These are phyloP conservation scores for Hymenochaete sp. DNA, from an alignment of 1,284 basidiomycete genomes.

Conservation along the genomic window DNA sequence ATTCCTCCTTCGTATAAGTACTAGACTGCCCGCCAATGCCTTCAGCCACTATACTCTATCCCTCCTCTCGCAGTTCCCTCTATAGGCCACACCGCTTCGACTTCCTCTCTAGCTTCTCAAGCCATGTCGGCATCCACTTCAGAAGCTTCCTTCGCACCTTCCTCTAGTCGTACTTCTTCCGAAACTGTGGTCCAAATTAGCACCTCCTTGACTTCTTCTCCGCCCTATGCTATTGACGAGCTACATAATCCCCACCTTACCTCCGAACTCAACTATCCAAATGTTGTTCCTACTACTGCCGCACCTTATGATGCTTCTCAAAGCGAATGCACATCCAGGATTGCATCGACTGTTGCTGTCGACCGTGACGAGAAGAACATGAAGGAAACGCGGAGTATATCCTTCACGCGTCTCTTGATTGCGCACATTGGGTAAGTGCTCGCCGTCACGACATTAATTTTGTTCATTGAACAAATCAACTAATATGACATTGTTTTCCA, in stretches of 20 bases:
- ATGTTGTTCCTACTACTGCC: too few species aligned
- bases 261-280: not conserved
- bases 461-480: too few species aligned
- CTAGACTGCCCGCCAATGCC: too few species aligned
- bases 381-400: too few species aligned
- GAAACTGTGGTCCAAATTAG: too few species aligned
- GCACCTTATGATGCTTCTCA: not conserved
- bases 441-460: slow-evolving; percentile 14
- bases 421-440: slow-evolving; percentile 27
- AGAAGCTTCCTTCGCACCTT: not conserved
- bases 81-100: not conserved
- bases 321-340: slow-evolving; percentile 11
- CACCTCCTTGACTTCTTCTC: not conserved
- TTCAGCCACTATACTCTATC: not conserved
- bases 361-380: too few species aligned
- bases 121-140: slow-evolving; percentile 1
- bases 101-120: not conserved
- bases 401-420: slow-evolving; percentile 23
- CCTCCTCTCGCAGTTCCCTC: slow-evolving; percentile 6
- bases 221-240: not conserved
- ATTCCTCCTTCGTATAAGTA: slow-evolving; percentile 12
- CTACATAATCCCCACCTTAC: not conserved
- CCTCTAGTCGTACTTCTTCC: not conserved
- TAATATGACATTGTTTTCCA: slow-evolving; percentile 25
- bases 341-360: too few species aligned